A percentile compares a stretch with the other conserved stretches of the same genome.
Conservation (phyloP, 768 basidiomycete genomes). For the Suillus bovinus region DNA sequence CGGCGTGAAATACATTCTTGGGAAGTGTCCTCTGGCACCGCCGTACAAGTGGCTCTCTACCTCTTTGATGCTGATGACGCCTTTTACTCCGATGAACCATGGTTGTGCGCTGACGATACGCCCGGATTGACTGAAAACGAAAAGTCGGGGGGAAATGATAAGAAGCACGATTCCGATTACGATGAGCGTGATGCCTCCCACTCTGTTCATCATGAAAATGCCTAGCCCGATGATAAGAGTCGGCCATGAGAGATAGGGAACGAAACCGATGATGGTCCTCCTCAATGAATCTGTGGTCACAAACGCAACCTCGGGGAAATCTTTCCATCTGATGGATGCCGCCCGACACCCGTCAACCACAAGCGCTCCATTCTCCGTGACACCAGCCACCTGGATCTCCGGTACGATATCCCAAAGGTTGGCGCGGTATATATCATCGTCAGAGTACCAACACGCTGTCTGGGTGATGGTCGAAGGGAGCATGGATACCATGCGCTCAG, state of each 20-base stretch:
- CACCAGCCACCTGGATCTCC: conserved; percentile 21
- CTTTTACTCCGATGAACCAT: conserved; percentile 25
- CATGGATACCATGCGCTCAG: conserved; percentile 24
- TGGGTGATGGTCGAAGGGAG: conserved; percentile 9
- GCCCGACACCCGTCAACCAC: conserved; percentile 22
- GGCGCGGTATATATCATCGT: conserved; percentile 17
- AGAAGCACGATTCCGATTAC: conserved; percentile 8
- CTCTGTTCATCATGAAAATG: not conserved
- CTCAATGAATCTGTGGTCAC: conserved; percentile 12
- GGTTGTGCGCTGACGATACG: conserved; percentile 18
- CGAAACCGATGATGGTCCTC: conserved; percentile 5
- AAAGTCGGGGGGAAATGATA: conserved; percentile 6
- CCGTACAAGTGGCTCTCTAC: conserved; percentile 19
- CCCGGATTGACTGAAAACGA: conserved; percentile 18
- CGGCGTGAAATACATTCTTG: conserved; percentile 14
- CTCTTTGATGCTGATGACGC: conserved; percentile 13
- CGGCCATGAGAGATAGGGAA: conserved; percentile 17
- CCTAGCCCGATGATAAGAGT: conserved; percentile 10
- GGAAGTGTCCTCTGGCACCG: conserved; percentile 9
- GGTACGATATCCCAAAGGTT: conserved; percentile 22
- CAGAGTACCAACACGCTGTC: conserved; percentile 20
- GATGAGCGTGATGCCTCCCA: conserved; percentile 7
- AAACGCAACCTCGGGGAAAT: conserved; percentile 18
- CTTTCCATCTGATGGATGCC: conserved; percentile 22
- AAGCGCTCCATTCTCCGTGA: conserved; percentile 18